A percentile compares a stretch with the other conserved stretches of the same genome.
These are phyloP conservation scores for Forsythia suspensa DNA, from an alignment of 257 asterid species.

Conservation along the genomic window DNA sequence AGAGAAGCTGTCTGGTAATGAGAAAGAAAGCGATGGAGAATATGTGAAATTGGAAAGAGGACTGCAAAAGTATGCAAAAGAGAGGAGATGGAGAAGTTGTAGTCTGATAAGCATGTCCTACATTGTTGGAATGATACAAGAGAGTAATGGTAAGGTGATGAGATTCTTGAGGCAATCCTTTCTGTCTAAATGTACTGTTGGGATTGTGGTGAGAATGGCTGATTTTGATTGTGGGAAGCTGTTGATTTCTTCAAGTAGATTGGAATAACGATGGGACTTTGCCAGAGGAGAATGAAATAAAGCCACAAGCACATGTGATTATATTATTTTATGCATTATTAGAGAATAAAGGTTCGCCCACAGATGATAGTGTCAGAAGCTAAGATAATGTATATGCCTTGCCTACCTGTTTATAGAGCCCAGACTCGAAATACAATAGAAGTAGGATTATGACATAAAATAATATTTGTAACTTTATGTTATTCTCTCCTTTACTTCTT, in stretches of 20 bases:
- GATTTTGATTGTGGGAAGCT: constrained; percentile 53
- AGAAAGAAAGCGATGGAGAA: constrained; percentile 13
- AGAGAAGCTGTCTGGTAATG: background rate
- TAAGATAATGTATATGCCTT: no score
- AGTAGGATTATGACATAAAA: no score
- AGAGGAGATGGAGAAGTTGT: constrained; percentile 76
- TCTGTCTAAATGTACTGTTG: constrained; percentile 31
- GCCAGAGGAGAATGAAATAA: no score
- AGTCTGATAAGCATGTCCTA: constrained; percentile 53
- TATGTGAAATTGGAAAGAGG: constrained; percentile 32
- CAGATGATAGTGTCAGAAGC: no score
- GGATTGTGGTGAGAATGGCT: constrained; percentile 33
- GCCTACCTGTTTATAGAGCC: no score
- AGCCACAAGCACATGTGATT: no score
- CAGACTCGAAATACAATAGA: no score
- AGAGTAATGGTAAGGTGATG: constrained; percentile 44
- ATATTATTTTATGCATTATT: no score
- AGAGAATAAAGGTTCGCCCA: no score
- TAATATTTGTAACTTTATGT: no score
- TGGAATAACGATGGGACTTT: background rate
- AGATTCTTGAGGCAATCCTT: constrained; percentile 49
- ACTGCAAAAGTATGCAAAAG: constrained; percentile 45
- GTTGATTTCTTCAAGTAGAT: constrained; percentile 16
- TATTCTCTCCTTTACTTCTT: no score
- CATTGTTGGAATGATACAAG: constrained; percentile 59